Percentiles rank a stretch among this genome's conserved stretches.
Conservation (phyloP, 202 grass and related monocot species). For the Carex sylvatica region DNA sequence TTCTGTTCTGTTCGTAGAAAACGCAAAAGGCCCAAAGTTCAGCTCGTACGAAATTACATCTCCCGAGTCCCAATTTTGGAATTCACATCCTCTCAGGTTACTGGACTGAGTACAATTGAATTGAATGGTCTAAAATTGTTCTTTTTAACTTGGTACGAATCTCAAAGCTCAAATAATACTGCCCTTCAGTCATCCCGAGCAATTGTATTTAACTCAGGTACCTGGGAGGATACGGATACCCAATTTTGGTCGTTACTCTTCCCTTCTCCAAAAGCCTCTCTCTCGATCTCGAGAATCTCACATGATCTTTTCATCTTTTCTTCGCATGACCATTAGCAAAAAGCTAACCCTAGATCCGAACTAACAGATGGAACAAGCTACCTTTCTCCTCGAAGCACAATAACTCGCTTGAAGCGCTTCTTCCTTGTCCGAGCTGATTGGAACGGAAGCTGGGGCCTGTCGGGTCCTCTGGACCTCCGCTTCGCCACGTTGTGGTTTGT, state of each 20-base stretch:
- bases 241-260: constrained; percentile 5
- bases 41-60: too few relatives aligned
- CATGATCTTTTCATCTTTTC: background rate
- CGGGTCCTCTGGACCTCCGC: background rate
- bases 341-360: constrained; percentile 9
- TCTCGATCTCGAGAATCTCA: background rate
- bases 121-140: too few relatives aligned
- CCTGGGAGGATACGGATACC: too few relatives aligned
- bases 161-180: too few relatives aligned
- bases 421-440: background rate
- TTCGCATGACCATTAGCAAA: background rate
- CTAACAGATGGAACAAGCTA: background rate
- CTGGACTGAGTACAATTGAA: too few relatives aligned
- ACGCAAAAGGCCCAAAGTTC: too few relatives aligned
- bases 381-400: background rate
- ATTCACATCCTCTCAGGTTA: too few relatives aligned
- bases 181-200: too few relatives aligned
- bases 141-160: too few relatives aligned
- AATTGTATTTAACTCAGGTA: too few relatives aligned
- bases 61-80: too few relatives aligned
- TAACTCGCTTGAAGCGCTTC: background rate
- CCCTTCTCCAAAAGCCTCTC: background rate
- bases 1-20: too few relatives aligned
- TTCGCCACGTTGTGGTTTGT: background rate
- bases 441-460: background rate